These are phyloP conservation scores for Leccinum disarticulatum DNA, from an alignment of 768 basidiomycete species.

Conservation along the genomic window DNA sequence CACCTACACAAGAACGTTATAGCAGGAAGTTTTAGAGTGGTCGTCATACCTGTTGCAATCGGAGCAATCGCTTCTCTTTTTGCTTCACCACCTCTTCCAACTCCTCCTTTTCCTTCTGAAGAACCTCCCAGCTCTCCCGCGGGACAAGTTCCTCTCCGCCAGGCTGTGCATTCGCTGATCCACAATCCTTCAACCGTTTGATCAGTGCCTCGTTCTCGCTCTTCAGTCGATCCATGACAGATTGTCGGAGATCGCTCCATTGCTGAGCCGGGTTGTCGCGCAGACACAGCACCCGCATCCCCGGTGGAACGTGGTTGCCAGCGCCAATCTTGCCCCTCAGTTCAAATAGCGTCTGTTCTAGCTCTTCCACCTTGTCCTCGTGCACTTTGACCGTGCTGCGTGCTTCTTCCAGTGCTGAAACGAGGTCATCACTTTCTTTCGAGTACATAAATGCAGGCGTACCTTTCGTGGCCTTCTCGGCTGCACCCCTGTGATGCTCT, in stretches of 20 bases:
- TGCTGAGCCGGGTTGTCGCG: constrained; percentile 80
- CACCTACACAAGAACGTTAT: constrained; percentile 46
- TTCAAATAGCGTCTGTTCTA: constrained; percentile 80
- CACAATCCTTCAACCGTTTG: constrained; percentile 52
- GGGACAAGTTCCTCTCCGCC: constrained; percentile 52
- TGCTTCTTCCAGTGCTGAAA: constrained; percentile 45
- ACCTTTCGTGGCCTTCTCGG: constrained; percentile 44
- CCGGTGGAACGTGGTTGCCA: constrained; percentile 73
- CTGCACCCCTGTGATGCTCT: constrained; percentile 38
- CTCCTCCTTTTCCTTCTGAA: constrained; percentile 66
- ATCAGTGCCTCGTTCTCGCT: constrained; percentile 84
- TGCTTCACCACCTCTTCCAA: constrained; percentile 64
- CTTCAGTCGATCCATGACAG: constrained; percentile 71
- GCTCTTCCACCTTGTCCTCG: constrained; percentile 57
- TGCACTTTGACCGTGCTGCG: constrained; percentile 38
- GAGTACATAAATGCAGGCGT: background rate
- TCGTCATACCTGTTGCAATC: constrained; percentile 70
- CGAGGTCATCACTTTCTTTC: background rate
- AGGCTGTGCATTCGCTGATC: background rate
- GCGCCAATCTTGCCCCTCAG: constrained; percentile 73
- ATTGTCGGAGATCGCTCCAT: constrained; percentile 75
- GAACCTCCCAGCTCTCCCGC: constrained; percentile 74
- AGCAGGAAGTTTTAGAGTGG: too few species aligned
- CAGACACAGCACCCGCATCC: constrained; percentile 65
- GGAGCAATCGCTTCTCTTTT: constrained; percentile 77